These are phyloP conservation scores for Hamigera avellanea DNA, from an alignment of 495 filamentous ascomycete species.

Conservation along the genomic window DNA sequence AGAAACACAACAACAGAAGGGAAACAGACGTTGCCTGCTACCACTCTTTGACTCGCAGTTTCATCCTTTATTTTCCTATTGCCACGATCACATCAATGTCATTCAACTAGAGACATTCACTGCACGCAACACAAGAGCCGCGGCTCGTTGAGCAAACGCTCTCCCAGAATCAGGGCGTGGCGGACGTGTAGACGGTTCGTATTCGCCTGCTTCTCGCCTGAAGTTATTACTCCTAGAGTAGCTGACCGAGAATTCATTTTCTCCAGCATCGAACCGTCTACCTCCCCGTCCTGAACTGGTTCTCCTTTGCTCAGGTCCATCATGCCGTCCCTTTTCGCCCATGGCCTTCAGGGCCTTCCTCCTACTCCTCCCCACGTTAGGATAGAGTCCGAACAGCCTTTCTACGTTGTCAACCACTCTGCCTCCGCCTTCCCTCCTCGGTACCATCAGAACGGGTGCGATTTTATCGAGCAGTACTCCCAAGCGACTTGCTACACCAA, in stretches of 20 bases:
- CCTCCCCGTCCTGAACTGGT: constrained; percentile 30
- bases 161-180: constrained; percentile 30
- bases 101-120: constrained; percentile 31
- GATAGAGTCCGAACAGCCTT: constrained; percentile 29
- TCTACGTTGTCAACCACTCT: constrained; percentile 28
- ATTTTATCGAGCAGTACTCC: constrained; percentile 41
- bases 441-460: constrained; percentile 35
- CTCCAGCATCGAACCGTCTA: constrained; percentile 20
- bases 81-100: constrained; percentile 24
- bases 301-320: constrained; percentile 5
- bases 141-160: constrained; percentile 31
- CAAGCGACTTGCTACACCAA: constrained; percentile 32
- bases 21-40: constrained; percentile 4
- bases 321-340: constrained; percentile 37
- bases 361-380: constrained; percentile 35
- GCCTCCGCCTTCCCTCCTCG: constrained; percentile 32
- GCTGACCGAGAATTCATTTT: too few relatives aligned
- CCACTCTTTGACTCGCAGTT: constrained; percentile 9
- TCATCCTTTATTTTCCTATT: constrained; percentile 3
- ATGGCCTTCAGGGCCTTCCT: constrained; percentile 33
- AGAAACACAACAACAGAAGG: not conserved
- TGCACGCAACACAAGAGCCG: constrained; percentile 25
- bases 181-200: constrained; percentile 39
- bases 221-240: constrained; percentile 6
- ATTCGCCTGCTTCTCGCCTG: constrained; percentile 7